Base-by-base conservation (phyloP, 2,329 filamentous ascomycete species). In the Trichoderma afroharzianum region DNA sequence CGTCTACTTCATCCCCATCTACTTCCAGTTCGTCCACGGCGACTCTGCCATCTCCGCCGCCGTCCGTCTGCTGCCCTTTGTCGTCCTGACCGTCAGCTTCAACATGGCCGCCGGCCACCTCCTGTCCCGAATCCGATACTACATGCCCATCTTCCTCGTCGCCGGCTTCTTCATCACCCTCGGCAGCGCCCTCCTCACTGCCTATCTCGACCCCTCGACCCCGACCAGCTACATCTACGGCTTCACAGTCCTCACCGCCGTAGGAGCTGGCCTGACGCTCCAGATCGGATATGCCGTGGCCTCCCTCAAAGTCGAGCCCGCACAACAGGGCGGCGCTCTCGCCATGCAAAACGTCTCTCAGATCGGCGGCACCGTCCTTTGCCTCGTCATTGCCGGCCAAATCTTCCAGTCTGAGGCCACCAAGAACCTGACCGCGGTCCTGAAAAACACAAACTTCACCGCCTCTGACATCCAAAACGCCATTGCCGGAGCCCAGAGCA, bases 371-470 rank as follows among this genome's bases (percentile, higher is more conserved):
- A 62, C 47, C 5, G 57, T 63, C 33, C 74, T 80, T 5, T 71
- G 72, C 8, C 76, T 79, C 8, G 77, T 75, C 21, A 74, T 80
- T 6, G 76, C 76, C 2, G 76, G 76, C 15, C 75, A 78, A 67
- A 71, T 78, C 12, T 80, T 78, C 72, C 75, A 88, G 82, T 63
- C 61, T 15, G 68, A n/a, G 6, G 71, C 72, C 7, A 50, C 63
- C 9, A 47, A 12, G 26, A 69, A 68, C 21, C 26, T 73, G 33
- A 71, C 36, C 7, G 32, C 32, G 0, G 71, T 64, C 3, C 28
- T 73, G 28, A 30, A 21, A 4, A 57, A 36, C 7, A 63, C 61
- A 1, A 47, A 50, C 21, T 73, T 71, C 28, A 58, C 67, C 3
- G 39, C 58, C 11, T 58, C 63, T 2, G 72, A 73, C 12, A 73